Base-by-base conservation (phyloP, 768 basidiomycete species). In the Albatrellus ellisii region DNA sequence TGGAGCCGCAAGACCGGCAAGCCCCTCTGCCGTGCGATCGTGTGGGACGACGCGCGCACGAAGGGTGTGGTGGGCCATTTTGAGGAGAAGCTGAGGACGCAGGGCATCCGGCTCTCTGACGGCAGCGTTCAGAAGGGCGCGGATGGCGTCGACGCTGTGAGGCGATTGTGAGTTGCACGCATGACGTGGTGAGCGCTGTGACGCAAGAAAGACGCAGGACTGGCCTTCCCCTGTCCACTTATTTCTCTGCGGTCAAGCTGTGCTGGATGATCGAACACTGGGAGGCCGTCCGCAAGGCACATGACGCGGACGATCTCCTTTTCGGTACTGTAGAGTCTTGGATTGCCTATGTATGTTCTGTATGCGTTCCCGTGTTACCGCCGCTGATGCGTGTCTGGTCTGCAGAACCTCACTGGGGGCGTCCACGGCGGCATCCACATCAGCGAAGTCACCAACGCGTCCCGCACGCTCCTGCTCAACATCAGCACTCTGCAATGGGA, bases 311-410 rank as follows among this genome's bases (percentile, higher is more conserved):
- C 59, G 73, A 86, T 46, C 70, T 98, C 10, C 64, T 80, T 17
- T 91, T 97, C 54, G 95, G 95, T 18, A 99, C 95, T 2, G 81
- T 99, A 40, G 95, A 99, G 61, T 90, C 88, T 24, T 99, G 94
- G 94, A 72, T 99, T 35, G 74, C 79, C 52, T 97, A 90, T 60
- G 89, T 91, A 37, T 45, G 28, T 37, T 29, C 37, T 14, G 8
- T 34, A 11, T 42, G 18, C 12, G 21, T 17, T n/a, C 14, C n/a
- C 15, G 26, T 46, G 28, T 14, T 29, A 14, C 26, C 34, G 26
- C 36, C 12, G 15, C 24, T 29, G 17, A 41, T 20, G 32, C 36
- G 41, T 9, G n/a, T n/a, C 31, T 44, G 40, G 25, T 43, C 22
- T 28, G 10, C 55, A 89, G 84, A 86, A 90, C 57, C 69, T 91